Evolutionary conservation across 148 eudicot genomes (phyloP), one percentile per base, ranked within the genome.

Genomic region (Spergularia marina): DNA sequence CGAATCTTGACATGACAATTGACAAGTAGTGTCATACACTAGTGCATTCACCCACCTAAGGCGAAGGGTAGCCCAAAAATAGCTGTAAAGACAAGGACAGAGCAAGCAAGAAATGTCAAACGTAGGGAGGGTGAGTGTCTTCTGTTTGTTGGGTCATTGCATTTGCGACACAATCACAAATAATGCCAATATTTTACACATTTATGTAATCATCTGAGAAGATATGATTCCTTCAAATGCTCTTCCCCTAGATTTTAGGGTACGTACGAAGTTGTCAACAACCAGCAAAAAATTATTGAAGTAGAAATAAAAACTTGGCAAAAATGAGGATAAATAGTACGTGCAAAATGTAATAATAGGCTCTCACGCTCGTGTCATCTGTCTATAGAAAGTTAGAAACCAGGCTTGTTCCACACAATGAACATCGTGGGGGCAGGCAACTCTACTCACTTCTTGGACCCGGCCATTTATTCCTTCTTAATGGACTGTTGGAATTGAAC

Each of bases 361-460:
- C 17, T 57, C 17, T 57, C 20, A 4, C 65, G 16, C 65, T 51
- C 47, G 75, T 14, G 65, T 72, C 41, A 59, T 16, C 17, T 53
- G 56, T 14, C 15, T 17, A 44, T 30, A 17, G 3, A 30, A 30
- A 30, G 36, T 30, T 44, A 44, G 8, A 44, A 9, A 44, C 49
- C 7, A 44, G 49, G 10, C 15, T 25, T 17, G 4, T 62, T 21
- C 8, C 15, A 62, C 36, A 25, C 25, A 21, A 23, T 13, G 6
- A 41, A 73, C 76, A 59, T 73, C 76, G 76, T 73, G 76, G 76
- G 66, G 39, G 76, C 76, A 73, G 39, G 76, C 76, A 73, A 73
- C 66, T 53, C 36, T 20, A 72, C 71, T 71, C 52, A 16, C 18
- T 69, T 53, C 13, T 55, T 7, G 21, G 61, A 71, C 74, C 62